Base-by-base conservation (phyloP, 768 basidiomycete species). In the Russula sp. region DNA sequence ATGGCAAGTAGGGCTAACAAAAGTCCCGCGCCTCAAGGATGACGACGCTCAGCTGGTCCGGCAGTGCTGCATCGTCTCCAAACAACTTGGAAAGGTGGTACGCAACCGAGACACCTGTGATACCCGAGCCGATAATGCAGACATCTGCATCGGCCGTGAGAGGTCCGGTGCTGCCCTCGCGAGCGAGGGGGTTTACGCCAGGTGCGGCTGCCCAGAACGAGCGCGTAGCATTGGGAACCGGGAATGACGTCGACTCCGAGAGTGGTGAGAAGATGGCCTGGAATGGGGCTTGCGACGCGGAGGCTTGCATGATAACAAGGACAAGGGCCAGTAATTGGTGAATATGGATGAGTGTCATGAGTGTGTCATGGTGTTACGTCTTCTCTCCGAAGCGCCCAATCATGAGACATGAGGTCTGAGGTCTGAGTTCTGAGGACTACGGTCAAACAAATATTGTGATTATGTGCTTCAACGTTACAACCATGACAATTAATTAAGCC, bases 21-120 rank as follows among this genome's bases (percentile, higher is more conserved):
- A 94, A 88, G 70, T 91, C 87, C 68, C 94, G 77, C 4, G 92
- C 94, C 70, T 96, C 94, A 9, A 97, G 72, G 13, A 95, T 76
- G 18, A 86, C 83, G 0, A 86, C 78, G 35, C 75, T 83, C 49
- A 82, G 65, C 18, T 77, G 69, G 45, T 66, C 51, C 22, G 62
- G 37, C 13, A 50, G 63, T 11, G 69, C 39, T 16, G 37, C 35
- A 3, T 57, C 44, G 14, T 60, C 55, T 10, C 42, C 34, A 34
- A 71, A 40, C 16, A 64, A 42, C 55, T 77, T 75, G 3, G 84
- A 76, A 39, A 94, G 76, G 70, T 92, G 88, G 72, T 89, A 91
- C 7, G 89, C 88, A 4, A 83, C 79, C 20, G 84, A 83, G 7
- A 89, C 80, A 18, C 91, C 91, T 0, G 90, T 89, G 42, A 92